Conservation (phyloP, 2,329 filamentous ascomycete genomes). For the Calonectria ilicicola region DNA sequence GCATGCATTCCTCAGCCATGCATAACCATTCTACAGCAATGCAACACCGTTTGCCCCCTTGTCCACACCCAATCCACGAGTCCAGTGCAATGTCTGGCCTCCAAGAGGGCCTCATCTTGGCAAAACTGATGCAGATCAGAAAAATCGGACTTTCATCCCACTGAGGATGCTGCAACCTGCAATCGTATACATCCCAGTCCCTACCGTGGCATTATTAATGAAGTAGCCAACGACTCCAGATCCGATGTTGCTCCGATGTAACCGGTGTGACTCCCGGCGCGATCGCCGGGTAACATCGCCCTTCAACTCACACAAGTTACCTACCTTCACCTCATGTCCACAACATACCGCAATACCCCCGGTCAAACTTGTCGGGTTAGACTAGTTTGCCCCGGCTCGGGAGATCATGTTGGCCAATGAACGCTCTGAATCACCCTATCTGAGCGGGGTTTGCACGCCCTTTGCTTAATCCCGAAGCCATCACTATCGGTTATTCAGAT, state of each 20-base stretch:
- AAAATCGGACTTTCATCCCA: not conserved
- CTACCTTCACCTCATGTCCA: constrained; percentile 7
- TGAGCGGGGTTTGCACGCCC: constrained; percentile 33
- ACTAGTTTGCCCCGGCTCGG: constrained; percentile 39
- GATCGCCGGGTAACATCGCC: constrained; percentile 27
- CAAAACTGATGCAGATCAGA: not conserved
- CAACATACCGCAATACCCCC: constrained; percentile 6
- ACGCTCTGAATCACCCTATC: constrained; percentile 24
- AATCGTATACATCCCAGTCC: constrained; percentile 26
- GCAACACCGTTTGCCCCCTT: constrained; percentile 3
- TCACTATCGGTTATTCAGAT: constrained; percentile 22
- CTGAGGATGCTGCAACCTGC: constrained; percentile 16
- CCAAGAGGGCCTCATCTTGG: not conserved
- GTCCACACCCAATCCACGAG: not conserved
- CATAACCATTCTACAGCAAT: constrained; percentile 10
- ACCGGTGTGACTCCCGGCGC: constrained; percentile 17
- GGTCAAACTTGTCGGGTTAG: constrained; percentile 8
- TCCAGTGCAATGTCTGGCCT: not conserved
- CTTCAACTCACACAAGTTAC: not conserved
- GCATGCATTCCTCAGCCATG: constrained; percentile 13
- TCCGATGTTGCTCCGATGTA: constrained; percentile 24
- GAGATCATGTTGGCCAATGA: constrained; percentile 32
- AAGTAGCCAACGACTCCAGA: constrained; percentile 17
- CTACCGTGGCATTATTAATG: constrained; percentile 7
- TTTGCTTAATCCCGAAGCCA: constrained; percentile 28